Evolutionary conservation across 306 rosid genomes (phyloP).

Genomic region (Prinsepia uniflora): DNA sequence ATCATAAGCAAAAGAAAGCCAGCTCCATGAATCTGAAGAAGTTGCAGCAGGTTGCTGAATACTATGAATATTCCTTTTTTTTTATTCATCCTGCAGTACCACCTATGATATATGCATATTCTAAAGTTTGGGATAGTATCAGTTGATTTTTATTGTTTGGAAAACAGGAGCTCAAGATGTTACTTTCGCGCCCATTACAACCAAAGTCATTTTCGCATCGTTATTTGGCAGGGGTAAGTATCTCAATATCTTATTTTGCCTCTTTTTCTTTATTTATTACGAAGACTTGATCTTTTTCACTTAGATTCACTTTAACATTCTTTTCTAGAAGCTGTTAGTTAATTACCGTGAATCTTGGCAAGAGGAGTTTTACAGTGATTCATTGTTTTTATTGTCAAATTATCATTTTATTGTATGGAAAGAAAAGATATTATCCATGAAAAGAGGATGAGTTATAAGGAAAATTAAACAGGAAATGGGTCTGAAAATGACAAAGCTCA

Average conservation of each 20-base stretch:
- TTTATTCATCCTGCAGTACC: background rate
- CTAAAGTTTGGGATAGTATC: background rate
- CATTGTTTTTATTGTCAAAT: background rate
- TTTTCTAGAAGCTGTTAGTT: background rate
- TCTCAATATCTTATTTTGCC: background rate
- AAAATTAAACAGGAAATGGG: background rate
- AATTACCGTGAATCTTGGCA: background rate
- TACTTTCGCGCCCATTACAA: constrained; percentile 81
- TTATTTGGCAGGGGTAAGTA: constrained; percentile 80
- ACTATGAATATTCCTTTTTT: background rate
- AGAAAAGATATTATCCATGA: background rate
- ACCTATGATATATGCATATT: background rate
- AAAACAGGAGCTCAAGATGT: constrained; percentile 65
- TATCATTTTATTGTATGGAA: background rate
- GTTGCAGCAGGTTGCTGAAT: constrained; percentile 56
- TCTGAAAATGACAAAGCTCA: background rate
- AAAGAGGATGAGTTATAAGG: background rate
- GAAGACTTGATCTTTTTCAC: no score
- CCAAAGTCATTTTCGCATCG: constrained; percentile 81
- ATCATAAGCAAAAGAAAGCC: constrained; percentile 56
- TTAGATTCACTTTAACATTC: background rate
- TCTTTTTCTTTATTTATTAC: background rate
- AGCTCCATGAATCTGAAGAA: constrained; percentile 57
- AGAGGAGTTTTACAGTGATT: background rate
- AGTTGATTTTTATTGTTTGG: constrained; percentile 12